Evolutionary conservation across 495 filamentous ascomycete species (phyloP).

Genomic region (Oleoguttula mirabilis): DNA sequence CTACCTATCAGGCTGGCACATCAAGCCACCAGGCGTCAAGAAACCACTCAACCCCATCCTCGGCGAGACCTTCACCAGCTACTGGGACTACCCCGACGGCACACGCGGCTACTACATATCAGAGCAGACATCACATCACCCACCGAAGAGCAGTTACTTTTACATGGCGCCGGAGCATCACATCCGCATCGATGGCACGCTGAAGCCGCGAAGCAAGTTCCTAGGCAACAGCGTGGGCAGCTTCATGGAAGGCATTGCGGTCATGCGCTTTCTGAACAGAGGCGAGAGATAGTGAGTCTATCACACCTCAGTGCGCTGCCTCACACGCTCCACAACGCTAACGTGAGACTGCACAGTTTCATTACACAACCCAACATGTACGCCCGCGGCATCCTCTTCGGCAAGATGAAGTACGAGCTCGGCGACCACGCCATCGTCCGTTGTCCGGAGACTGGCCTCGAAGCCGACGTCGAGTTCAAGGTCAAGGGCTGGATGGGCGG

Average conservation of each 20-base stretch:
- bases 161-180: slow-evolving; percentile 94
- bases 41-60: slow-evolving; percentile 96
- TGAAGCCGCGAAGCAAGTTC: slow-evolving; percentile 95
- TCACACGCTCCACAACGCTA: background rate
- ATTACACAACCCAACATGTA: slow-evolving; percentile 99
- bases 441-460: slow-evolving; percentile 74
- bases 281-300: slow-evolving; percentile 76
- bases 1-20: slow-evolving; percentile 97
- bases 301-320: background rate
- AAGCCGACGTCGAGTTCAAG: slow-evolving; percentile 97
- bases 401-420: slow-evolving; percentile 99
- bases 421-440: slow-evolving; percentile 92
- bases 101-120: slow-evolving; percentile 89
- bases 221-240: slow-evolving; percentile 95
- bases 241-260: slow-evolving; percentile 92
- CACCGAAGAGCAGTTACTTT: slow-evolving; percentile 97
- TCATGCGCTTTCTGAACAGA: slow-evolving; percentile 70
- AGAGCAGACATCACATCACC: slow-evolving; percentile 96
- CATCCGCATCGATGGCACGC: slow-evolving; percentile 87
- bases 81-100: slow-evolving; percentile 83
- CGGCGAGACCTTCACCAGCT: slow-evolving; percentile 87
- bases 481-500: slow-evolving; percentile 96
- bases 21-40: slow-evolving; percentile 94
- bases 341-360: slow-evolving; percentile 44
- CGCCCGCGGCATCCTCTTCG: slow-evolving; percentile 90